A percentile compares a stretch with the other conserved stretches of the same genome.
These are phyloP conservation scores for Fusarium continuum DNA, from an alignment of 2,329 filamentous ascomycete species.

Conservation along the genomic window DNA sequence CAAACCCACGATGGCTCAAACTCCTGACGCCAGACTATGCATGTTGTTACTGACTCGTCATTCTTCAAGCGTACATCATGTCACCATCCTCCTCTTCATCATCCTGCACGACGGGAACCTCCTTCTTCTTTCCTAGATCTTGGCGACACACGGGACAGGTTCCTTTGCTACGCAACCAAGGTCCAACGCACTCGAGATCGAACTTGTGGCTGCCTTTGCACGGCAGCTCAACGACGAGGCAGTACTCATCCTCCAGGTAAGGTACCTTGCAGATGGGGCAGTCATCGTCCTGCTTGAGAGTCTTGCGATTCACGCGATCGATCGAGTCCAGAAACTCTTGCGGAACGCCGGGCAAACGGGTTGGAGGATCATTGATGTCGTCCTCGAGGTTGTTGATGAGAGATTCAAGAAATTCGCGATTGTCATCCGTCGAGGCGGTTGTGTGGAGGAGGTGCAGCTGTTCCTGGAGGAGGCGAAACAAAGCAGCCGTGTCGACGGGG, in stretches of 20 bases:
- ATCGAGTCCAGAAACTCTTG: conserved; percentile 68
- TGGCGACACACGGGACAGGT: conserved; percentile 71
- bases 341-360: conserved; percentile 61
- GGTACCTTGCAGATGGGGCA: conserved; percentile 72
- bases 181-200: conserved; percentile 73
- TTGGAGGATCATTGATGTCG: conserved; percentile 63
- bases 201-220: conserved; percentile 68
- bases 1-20: conserved; percentile 31
- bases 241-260: conserved; percentile 69
- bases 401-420: conserved; percentile 59
- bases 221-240: conserved; percentile 70
- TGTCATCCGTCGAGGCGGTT: conserved; percentile 59
- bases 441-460: conserved; percentile 62
- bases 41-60: conserved; percentile 2
- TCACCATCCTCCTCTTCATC: conserved; percentile 64
- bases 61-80: conserved; percentile 52
- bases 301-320: conserved; percentile 65
- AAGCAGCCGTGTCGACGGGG: conserved; percentile 65
- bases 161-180: conserved; percentile 71
- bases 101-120: conserved; percentile 55
- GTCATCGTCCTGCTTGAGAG: conserved; percentile 59
- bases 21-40: conserved; percentile 45
- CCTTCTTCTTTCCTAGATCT: conserved; percentile 66
- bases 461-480: conserved; percentile 68
- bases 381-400: conserved; percentile 59